Percentiles rank a stretch among this genome's conserved stretches.
Evolutionary conservation across 805 yeast species (phyloP).

Genomic region (Candida nitratophila): DNA sequence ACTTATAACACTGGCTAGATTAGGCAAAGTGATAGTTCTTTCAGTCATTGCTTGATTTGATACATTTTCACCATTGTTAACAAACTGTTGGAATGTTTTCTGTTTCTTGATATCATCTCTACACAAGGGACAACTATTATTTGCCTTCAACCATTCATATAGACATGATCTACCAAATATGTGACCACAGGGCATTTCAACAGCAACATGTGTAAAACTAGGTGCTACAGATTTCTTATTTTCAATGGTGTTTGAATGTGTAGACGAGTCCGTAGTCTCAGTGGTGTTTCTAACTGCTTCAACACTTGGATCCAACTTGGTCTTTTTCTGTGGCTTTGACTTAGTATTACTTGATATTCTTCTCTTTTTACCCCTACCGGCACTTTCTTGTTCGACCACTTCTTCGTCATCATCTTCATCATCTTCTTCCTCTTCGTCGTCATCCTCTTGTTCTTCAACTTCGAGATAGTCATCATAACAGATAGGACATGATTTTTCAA

Average conservation of each 20-base stretch:
- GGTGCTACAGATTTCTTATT: too few relatives aligned
- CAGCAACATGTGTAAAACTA: conserved; percentile 51
- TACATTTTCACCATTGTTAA: neutral
- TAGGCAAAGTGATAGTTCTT: conserved; percentile 29
- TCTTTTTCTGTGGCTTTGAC: conserved; percentile 1
- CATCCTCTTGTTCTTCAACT: conserved; percentile 9
- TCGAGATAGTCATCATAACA: conserved; percentile 51
- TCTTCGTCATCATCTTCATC: conserved; percentile 4
- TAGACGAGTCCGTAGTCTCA: too few relatives aligned
- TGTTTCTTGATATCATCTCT: conserved; percentile 45
- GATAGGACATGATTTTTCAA: conserved; percentile 45
- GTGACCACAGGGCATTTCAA: conserved; percentile 80
- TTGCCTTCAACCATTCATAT: conserved; percentile 70
- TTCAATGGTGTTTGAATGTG: too few relatives aligned
- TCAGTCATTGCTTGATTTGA: conserved; percentile 4
- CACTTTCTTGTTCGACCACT: conserved; percentile 11
- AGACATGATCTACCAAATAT: conserved; percentile 82
- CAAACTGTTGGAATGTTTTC: conserved; percentile 2
- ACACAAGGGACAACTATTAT: conserved; percentile 83
- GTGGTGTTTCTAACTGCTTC: too few relatives aligned
- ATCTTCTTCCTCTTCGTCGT: conserved; percentile 4
- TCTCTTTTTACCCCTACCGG: conserved; percentile 2
- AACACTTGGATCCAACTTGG: neutral
- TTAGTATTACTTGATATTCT: conserved; percentile 5
- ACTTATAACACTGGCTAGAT: conserved; percentile 26